These are phyloP conservation scores for Colletotrichum paranaense DNA, from an alignment of 2,329 filamentous ascomycete genomes.

Conservation along the genomic window DNA sequence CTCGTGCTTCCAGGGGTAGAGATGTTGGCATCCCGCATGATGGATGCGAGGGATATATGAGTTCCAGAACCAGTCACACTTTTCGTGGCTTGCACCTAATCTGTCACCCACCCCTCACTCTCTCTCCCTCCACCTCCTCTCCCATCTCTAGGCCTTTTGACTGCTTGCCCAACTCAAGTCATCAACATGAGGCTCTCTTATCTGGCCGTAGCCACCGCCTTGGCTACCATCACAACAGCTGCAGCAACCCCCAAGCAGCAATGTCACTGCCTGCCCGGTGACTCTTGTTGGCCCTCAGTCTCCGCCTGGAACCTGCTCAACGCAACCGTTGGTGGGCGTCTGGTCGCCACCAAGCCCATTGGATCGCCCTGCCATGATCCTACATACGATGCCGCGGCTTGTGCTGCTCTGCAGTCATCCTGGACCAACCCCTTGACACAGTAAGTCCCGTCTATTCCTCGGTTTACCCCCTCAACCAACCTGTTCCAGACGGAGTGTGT, in stretches of 20 bases:
- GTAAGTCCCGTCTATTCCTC: slow-evolving; percentile 39
- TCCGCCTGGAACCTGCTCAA: slow-evolving; percentile 63
- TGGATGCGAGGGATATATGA: slow-evolving; percentile 30
- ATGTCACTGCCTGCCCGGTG: slow-evolving; percentile 63
- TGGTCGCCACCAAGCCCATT: slow-evolving; percentile 64
- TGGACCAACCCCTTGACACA: slow-evolving; percentile 50
- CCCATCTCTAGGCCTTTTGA: slow-evolving; percentile 10
- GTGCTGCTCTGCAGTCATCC: slow-evolving; percentile 48
- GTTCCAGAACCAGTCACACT: slow-evolving; percentile 10
- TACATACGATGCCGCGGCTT: slow-evolving; percentile 56
- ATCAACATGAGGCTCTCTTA: slow-evolving; percentile 33
- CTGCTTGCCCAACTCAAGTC: slow-evolving; percentile 27
- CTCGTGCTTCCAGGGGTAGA: neutral
- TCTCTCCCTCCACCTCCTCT: neutral
- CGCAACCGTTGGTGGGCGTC: slow-evolving; percentile 57
- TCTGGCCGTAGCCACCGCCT: slow-evolving; percentile 33
- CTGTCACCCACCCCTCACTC: neutral
- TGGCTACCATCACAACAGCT: slow-evolving; percentile 28
- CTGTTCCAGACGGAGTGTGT: neutral
- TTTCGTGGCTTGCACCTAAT: neutral
- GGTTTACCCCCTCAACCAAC: neutral
- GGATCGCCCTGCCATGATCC: slow-evolving; percentile 63
- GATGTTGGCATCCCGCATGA: neutral
- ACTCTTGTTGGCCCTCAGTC: slow-evolving; percentile 63
- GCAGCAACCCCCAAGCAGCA: slow-evolving; percentile 27